Base-by-base conservation (phyloP, 352 stramenopile genomes). In the Plasmopara viticola region DNA sequence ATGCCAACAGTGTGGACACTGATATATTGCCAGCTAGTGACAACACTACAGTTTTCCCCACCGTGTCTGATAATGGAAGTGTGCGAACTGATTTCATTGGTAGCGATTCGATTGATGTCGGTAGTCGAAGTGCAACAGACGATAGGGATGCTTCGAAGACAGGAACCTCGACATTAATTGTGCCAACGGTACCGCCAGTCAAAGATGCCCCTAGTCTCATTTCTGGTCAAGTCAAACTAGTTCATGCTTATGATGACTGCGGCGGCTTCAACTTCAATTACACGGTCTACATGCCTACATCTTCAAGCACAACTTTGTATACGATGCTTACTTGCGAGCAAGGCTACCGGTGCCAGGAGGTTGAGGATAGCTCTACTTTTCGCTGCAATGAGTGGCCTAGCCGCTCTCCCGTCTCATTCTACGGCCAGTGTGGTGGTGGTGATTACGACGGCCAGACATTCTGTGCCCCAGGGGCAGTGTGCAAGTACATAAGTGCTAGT, bases 371-470 rank as follows among this genome's bases (percentile, higher is more conserved):
- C 7, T 15, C 42, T 20, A 4, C 43, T 2, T 66, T 46, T 34
- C n/a, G 31, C 4, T 66, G 58, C 58, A 51, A 54, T 9, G 58
- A 51, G 43, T 66, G 58, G 58, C 58, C 58, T 1, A 66, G 53
- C 33, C 52, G 18, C 2, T 29, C 53, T 9, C 53, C 58, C 25
- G 58, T 66, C 10, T 3, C 41, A 17, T 66, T 66, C 12, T 66
- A 66, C 44, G 58, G 58, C 14, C 58, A 66, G 28, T 66, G 58
- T 6, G 58, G 58, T n/a, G 58, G 58, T 34, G 39, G 37, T 12
- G 44, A 51, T 40, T 66, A 62, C 17, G 58, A 66, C 28, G 58
- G 58, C 7, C 58, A 66, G 43, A 66, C 42, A 5, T 66, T 66
- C 53, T 66, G 58, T 15, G 48, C 58, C 14, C 58, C 58, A 4